Percentiles rank a stretch among this genome's conserved stretches.
These are phyloP conservation scores for Solanum piurae DNA, from an alignment of 257 asterid genomes.

Conservation along the genomic window DNA sequence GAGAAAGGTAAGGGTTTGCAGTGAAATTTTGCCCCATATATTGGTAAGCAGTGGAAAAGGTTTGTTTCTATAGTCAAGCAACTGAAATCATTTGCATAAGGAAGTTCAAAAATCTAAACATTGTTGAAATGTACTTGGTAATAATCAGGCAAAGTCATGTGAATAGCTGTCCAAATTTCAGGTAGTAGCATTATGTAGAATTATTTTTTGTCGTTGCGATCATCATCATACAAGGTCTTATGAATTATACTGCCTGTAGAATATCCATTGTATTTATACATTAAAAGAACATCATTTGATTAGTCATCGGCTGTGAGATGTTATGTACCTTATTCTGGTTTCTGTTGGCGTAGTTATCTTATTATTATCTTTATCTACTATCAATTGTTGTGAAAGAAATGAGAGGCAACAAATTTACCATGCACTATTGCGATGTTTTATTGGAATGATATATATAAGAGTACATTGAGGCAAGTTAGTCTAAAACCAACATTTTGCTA, in stretches of 20 bases:
- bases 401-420: neutral
- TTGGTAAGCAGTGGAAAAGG: neutral
- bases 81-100: neutral
- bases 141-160: neutral
- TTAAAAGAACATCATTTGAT: neutral
- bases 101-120: neutral
- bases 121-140: neutral
- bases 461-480: neutral
- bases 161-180: neutral
- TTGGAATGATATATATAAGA: neutral
- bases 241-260: neutral
- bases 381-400: neutral
- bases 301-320: neutral
- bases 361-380: neutral
- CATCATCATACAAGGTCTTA: neutral
- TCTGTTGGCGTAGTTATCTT: neutral
- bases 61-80: neutral
- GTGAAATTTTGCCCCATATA: neutral
- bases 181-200: neutral
- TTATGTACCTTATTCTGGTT: neutral
- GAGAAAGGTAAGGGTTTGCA: neutral
- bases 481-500: neutral
- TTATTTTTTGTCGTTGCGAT: neutral
- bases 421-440: neutral
- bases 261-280: neutral